Evolutionary conservation across 768 basidiomycete species (phyloP).

Genomic region (Naganishia friedmannii): DNA sequence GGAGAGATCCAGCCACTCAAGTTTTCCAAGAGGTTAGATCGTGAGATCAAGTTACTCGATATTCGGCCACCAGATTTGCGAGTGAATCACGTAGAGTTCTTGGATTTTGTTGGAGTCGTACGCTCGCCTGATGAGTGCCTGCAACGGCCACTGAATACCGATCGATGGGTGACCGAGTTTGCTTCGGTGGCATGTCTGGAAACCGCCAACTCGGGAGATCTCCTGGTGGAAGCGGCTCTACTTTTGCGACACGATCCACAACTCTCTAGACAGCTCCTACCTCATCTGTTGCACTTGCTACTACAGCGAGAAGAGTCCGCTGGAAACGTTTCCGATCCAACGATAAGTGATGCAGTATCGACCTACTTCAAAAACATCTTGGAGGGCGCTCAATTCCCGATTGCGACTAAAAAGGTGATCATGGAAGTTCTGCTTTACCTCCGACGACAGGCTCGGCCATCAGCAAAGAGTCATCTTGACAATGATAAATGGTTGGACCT

Average conservation of each 20-base stretch:
- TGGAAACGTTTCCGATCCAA: neutral
- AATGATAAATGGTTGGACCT: slow-evolving; percentile 69
- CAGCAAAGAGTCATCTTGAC: slow-evolving; percentile 44
- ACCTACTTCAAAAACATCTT: slow-evolving; percentile 3
- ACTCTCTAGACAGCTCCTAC: neutral
- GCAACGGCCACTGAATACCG: neutral
- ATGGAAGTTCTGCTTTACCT: slow-evolving; percentile 77
- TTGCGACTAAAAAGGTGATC: slow-evolving; percentile 50
- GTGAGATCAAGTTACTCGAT: neutral
- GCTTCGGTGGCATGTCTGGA: slow-evolving; percentile 7
- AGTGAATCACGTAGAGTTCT: neutral
- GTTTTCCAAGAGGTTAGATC: neutral
- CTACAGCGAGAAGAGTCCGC: slow-evolving; percentile 11
- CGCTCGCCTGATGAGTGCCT: neutral
- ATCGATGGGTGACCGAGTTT: slow-evolving; percentile 1
- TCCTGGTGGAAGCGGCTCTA: slow-evolving; percentile 3
- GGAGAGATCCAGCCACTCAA: neutral
- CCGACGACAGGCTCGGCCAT: slow-evolving; percentile 61
- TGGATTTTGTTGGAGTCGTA: slow-evolving; percentile 5
- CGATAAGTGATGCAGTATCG: neutral
- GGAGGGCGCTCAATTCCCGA: neutral
- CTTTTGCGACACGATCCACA: slow-evolving; percentile 5
- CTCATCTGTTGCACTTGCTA: slow-evolving; percentile 19
- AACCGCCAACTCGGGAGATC: neutral
- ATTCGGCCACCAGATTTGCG: neutral